Conservation (phyloP, 805 yeast genomes). For the Hanseniaspora clermontiae region DNA sequence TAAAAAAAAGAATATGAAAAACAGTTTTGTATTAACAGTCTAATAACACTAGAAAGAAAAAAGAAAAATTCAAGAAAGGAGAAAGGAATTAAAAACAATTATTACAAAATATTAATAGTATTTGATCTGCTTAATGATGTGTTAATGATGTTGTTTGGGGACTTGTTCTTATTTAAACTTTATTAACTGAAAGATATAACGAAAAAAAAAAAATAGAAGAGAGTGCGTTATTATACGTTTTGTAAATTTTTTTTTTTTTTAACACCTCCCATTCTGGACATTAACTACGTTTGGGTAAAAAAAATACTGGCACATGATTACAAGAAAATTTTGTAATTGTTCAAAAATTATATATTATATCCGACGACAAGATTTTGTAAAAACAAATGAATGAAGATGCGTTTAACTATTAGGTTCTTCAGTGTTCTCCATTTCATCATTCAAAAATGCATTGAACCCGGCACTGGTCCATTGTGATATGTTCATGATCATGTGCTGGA, state of each 20-base stretch:
- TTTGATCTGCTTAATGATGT: neutral
- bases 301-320: neutral
- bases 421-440: neutral
- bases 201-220: neutral
- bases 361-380: neutral
- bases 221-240: neutral
- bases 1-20: too few species aligned
- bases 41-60: neutral
- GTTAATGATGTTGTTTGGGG: neutral
- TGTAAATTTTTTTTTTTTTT: neutral
- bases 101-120: neutral
- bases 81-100: too few species aligned
- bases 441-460: constrained; percentile 16
- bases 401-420: neutral
- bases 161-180: neutral
- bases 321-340: neutral
- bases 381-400: too few species aligned
- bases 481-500: constrained; percentile 48
- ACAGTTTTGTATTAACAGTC: too few species aligned
- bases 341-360: neutral
- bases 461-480: constrained; percentile 46
- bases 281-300: neutral
- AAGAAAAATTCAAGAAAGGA: neutral
- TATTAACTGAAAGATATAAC: too few species aligned
- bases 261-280: neutral